Percentiles rank a stretch among this genome's conserved stretches.
These are phyloP conservation scores for Fusarium cicatricum DNA, from an alignment of 2,329 filamentous ascomycete species.

Conservation along the genomic window DNA sequence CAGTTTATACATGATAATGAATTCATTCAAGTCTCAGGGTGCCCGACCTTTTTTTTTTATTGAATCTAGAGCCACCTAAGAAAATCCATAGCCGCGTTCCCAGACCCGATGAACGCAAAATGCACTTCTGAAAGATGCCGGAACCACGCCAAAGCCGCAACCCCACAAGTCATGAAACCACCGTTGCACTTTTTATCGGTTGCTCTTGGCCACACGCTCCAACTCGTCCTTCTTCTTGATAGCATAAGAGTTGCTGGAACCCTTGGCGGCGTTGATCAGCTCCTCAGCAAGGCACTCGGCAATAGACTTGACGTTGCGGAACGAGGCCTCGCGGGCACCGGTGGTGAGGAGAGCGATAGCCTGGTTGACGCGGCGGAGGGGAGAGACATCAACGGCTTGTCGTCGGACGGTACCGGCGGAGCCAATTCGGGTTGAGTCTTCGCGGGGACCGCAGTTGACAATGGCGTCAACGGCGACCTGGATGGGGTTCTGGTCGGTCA, in stretches of 20 bases:
- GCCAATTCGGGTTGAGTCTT: constrained; percentile 99
- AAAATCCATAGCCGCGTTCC: constrained; percentile 57
- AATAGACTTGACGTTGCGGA: constrained; percentile 99
- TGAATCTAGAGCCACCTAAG: constrained; percentile 54
- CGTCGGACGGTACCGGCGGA: constrained; percentile 99
- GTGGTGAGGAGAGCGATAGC: constrained; percentile 99
- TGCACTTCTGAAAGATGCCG: constrained; percentile 58
- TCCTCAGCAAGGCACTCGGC: constrained; percentile 99
- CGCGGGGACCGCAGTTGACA: constrained; percentile 99
- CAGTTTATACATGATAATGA: constrained; percentile 25
- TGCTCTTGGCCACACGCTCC: constrained; percentile 99
- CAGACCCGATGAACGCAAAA: constrained; percentile 56
- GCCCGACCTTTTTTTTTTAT: constrained; percentile 53
- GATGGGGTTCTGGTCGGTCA: constrained; percentile 99
- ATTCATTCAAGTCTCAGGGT: constrained; percentile 51
- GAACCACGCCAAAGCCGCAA: constrained; percentile 55
- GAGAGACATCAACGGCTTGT: constrained; percentile 99
- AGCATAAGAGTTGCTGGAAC: constrained; percentile 99
- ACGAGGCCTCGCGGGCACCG: constrained; percentile 96
- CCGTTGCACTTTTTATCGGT: constrained; percentile 80
- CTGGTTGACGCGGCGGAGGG: constrained; percentile 99
- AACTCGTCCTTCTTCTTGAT: constrained; percentile 99
- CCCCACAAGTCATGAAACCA: constrained; percentile 48
- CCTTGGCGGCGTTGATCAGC: constrained; percentile 99
- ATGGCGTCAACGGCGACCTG: constrained; percentile 99